Conservation (phyloP, 208 protist genomes). For the Wallacemonas sp. region DNA sequence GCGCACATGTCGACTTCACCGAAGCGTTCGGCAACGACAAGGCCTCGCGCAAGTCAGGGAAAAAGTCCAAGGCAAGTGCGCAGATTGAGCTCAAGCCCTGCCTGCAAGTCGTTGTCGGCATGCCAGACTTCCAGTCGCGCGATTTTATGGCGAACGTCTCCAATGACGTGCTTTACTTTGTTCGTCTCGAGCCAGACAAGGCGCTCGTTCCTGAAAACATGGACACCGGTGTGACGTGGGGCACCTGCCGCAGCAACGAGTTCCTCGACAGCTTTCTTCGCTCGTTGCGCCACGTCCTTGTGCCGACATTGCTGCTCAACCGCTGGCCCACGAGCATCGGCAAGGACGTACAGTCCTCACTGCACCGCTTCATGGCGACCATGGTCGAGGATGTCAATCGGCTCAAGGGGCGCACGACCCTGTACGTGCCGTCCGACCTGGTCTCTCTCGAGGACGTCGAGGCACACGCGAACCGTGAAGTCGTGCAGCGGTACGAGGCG, state of each 20-base stretch:
- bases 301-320: conserved; percentile 85
- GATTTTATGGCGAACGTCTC: conserved; percentile 30
- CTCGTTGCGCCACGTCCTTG: conserved; percentile 70
- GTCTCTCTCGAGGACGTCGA: conserved; percentile 24
- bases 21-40: background rate
- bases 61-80: background rate
- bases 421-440: conserved; percentile 97
- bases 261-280: conserved; percentile 90
- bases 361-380: conserved; percentile 97
- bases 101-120: conserved; percentile 18
- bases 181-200: conserved; percentile 74
- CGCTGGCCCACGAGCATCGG: conserved; percentile 95
- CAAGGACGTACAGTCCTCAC: conserved; percentile 93
- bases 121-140: conserved; percentile 18
- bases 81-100: conserved; percentile 4
- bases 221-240: conserved; percentile 80
- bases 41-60: background rate
- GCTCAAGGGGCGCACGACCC: conserved; percentile 93
- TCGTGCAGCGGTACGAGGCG: conserved; percentile 96
- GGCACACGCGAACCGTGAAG: conserved; percentile 90
- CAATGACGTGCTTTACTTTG: conserved; percentile 71
- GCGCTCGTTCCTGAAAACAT: conserved; percentile 87
- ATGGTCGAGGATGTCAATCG: conserved; percentile 95
- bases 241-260: conserved; percentile 37
- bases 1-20: background rate